phyloP scores from a whole-genome alignment of 2,329 filamentous ascomycete genomes.

The Ceratocystis cacaofunesta region DNA sequence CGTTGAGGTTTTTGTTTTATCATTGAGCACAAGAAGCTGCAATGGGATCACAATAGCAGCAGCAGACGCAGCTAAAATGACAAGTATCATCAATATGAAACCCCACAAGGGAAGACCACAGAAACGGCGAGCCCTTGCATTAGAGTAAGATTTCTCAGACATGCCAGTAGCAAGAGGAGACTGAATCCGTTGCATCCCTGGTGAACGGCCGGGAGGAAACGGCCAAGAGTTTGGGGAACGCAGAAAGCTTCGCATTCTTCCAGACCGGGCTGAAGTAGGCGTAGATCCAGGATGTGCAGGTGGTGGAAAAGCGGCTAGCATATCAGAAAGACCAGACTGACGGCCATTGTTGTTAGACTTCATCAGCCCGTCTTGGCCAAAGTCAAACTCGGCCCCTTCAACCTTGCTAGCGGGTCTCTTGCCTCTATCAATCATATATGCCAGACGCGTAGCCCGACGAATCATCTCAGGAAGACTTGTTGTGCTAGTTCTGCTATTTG shows the following conservation, averaged over 20 bases:
- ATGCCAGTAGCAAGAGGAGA: conserved; percentile 13
- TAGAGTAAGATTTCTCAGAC: conserved; percentile 14
- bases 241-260: conserved; percentile 30
- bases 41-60: conserved; percentile 71
- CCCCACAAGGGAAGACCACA: conserved; percentile 75
- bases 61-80: conserved; percentile 49
- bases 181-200: conserved; percentile 11
- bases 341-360: conserved; percentile 29
- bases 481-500: conserved; percentile 70
- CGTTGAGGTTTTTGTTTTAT: conserved; percentile 23
- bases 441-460: conserved; percentile 68
- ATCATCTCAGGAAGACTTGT: conserved; percentile 90
- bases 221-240: conserved; percentile 34
- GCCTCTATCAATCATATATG: conserved; percentile 75
- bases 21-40: conserved; percentile 45
- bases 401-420: conserved; percentile 44
- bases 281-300: conserved; percentile 35
- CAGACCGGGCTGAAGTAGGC: conserved; percentile 22
- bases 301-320: conserved; percentile 50
- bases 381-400: conserved; percentile 37
- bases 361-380: conserved; percentile 31
- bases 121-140: conserved; percentile 43
- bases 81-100: conserved; percentile 51
- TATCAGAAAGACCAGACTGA: conserved; percentile 44
- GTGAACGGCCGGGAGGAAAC: conserved; percentile 24